A percentile compares a stretch with the other conserved stretches of the same genome.
Conservation (phyloP, 768 basidiomycete genomes). For the Clathrus columnatus region DNA sequence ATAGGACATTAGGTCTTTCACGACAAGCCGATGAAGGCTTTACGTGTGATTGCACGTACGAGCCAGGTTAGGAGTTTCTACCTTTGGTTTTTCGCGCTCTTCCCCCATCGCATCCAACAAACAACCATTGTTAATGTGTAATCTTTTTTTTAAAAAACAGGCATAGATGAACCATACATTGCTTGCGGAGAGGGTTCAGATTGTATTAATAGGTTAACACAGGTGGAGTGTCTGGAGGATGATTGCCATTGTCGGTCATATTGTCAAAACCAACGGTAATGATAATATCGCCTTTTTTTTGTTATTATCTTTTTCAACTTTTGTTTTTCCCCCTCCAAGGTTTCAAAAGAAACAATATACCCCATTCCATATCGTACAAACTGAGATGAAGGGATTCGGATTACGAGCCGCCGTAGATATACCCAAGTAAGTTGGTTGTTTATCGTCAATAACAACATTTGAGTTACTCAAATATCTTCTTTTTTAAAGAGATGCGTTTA, state of each 20-base stretch:
- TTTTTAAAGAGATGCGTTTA: constrained; percentile 67
- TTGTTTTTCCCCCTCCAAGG: constrained; percentile 32
- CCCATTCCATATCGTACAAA: constrained; percentile 80
- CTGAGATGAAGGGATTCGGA: constrained; percentile 94
- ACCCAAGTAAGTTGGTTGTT: constrained; percentile 43
- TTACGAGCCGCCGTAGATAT: constrained; percentile 67
- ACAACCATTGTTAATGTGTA: constrained; percentile 17
- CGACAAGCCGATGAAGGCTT: constrained; percentile 87
- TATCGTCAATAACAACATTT: background rate
- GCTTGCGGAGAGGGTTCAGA: constrained; percentile 86
- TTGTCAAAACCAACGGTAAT: constrained; percentile 90
- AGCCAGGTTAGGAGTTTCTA: constrained; percentile 61
- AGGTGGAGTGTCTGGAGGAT: constrained; percentile 87
- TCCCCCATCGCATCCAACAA: too few species aligned
- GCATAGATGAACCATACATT: constrained; percentile 44
- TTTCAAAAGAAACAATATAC: constrained; percentile 86
- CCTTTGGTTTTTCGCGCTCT: constrained; percentile 24
- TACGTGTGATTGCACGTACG: constrained; percentile 88
- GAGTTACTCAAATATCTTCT: background rate
- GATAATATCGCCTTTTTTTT: background rate
- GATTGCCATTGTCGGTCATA: constrained; percentile 77
- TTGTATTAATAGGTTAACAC: constrained; percentile 95
- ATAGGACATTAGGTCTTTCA: constrained; percentile 76
- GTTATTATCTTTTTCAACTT: background rate
- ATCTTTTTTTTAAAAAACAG: constrained; percentile 33